Evolutionary conservation across 2,329 filamentous ascomycete species (phyloP).

Genomic region (Monosporascus sp.): DNA sequence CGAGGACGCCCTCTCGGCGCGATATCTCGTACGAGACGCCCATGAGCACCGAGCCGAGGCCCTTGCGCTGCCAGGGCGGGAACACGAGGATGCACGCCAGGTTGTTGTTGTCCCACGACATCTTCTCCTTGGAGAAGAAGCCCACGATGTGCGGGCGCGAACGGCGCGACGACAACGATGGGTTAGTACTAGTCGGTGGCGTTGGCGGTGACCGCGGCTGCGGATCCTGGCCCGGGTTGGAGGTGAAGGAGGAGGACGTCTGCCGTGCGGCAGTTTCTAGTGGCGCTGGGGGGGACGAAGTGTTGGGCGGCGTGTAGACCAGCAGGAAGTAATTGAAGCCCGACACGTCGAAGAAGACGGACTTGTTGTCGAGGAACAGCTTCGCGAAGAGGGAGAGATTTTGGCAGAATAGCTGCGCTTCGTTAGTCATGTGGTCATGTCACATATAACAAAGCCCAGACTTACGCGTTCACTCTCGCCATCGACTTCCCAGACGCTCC

Average conservation of each 20-base stretch:
- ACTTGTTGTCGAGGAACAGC: constrained; percentile 96
- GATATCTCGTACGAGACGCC: constrained; percentile 91
- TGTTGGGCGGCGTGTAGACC: constrained; percentile 58
- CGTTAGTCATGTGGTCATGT: neutral
- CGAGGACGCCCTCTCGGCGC: constrained; percentile 73
- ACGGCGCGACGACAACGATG: constrained; percentile 4
- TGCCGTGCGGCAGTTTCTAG: neutral
- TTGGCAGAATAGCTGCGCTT: constrained; percentile 72
- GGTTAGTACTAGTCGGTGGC: neutral
- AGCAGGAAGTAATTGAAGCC: constrained; percentile 94
- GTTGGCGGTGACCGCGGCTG: neutral
- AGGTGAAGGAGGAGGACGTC: neutral
- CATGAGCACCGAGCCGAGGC: constrained; percentile 84
- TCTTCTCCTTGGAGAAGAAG: constrained; percentile 99
- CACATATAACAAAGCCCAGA: constrained; percentile 8
- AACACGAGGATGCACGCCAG: constrained; percentile 94
- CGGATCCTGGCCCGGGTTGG: neutral
- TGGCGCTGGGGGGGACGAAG: neutral
- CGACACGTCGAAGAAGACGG: constrained; percentile 93
- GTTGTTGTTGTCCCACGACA: constrained; percentile 98
- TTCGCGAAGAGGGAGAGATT: constrained; percentile 96
- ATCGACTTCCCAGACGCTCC: constrained; percentile 89
- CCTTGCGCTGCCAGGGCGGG: constrained; percentile 89
- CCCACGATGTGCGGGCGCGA: constrained; percentile 63
- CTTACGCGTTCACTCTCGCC: constrained; percentile 74